These are phyloP conservation scores for Hirsutella minnesotensis DNA, from an alignment of 2,329 filamentous ascomycete genomes.

Conservation along the genomic window DNA sequence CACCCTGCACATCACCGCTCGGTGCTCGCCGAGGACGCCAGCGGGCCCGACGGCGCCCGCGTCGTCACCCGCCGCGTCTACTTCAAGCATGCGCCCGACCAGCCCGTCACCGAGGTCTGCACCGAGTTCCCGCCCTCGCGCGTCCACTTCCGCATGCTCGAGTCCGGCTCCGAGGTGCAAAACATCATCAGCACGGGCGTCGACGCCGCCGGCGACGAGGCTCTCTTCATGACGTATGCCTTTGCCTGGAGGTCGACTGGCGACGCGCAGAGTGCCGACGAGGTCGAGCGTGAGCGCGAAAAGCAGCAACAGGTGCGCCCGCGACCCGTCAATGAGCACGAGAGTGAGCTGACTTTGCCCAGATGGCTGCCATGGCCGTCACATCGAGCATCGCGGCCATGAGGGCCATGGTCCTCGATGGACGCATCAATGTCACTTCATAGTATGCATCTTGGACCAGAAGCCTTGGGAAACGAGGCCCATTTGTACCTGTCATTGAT, in stretches of 20 bases:
- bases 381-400: slow-evolving; percentile 14
- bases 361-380: slow-evolving; percentile 16
- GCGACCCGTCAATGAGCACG: no score
- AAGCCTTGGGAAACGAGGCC: no score
- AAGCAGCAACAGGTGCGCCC: slow-evolving; percentile 11
- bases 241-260: slow-evolving; percentile 18
- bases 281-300: slow-evolving; percentile 9
- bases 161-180: slow-evolving; percentile 17
- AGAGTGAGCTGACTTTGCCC: neutral
- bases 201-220: slow-evolving; percentile 6
- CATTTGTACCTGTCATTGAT: no score
- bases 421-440: slow-evolving; percentile 4
- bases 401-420: slow-evolving; percentile 11
- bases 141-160: slow-evolving; percentile 16
- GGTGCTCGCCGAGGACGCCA: no score
- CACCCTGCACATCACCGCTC: no score
- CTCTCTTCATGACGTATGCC: slow-evolving; percentile 18
- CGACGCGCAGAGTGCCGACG: slow-evolving; percentile 7
- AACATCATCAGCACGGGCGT: slow-evolving; percentile 14
- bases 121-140: slow-evolving; percentile 14
- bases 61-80: slow-evolving; percentile 11
- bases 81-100: slow-evolving; percentile 6
- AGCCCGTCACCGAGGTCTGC: slow-evolving; percentile 16
- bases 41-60: neutral
- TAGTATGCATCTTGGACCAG: no score